Percentiles rank a stretch among this genome's conserved stretches.
phyloP scores from a whole-genome alignment of 768 basidiomycete genomes.

The Tricholomella constricta region DNA sequence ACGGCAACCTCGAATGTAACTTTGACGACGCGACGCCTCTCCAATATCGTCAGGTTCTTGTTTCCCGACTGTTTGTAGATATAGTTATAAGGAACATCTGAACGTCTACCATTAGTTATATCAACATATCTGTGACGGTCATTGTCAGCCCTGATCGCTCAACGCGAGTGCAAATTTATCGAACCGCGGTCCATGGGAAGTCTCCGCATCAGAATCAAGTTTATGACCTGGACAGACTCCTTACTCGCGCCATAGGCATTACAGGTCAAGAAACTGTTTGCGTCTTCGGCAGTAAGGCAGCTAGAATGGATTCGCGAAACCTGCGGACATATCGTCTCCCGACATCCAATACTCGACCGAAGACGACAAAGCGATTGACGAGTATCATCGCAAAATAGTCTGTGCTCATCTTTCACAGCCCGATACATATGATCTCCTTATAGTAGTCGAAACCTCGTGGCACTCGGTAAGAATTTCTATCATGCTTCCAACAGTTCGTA shows the following conservation, averaged over 20 bases:
- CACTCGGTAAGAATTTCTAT: slow-evolving; percentile 38
- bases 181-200: slow-evolving; percentile 4
- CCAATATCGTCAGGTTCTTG: slow-evolving; percentile 42
- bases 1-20: slow-evolving; percentile 50
- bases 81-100: slow-evolving; percentile 55
- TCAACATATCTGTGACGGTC: slow-evolving; percentile 51
- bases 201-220: no score
- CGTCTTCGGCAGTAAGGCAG: slow-evolving; percentile 37
- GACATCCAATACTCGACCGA: slow-evolving; percentile 43
- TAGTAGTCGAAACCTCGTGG: slow-evolving; percentile 43
- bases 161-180: neutral
- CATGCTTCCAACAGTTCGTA: neutral
- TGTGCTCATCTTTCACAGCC: slow-evolving; percentile 7
- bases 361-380: slow-evolving; percentile 45
- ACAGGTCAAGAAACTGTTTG: no score
- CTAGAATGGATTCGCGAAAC: slow-evolving; percentile 22
- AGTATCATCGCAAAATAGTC: slow-evolving; percentile 36
- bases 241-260: no score
- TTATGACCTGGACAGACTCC: no score
- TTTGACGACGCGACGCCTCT: slow-evolving; percentile 45
- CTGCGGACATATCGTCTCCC: slow-evolving; percentile 34
- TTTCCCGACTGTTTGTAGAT: slow-evolving; percentile 49
- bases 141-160: neutral
- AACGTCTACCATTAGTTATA: slow-evolving; percentile 50
- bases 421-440: neutral